Base-by-base conservation (phyloP, 2,329 filamentous ascomycete genomes). In the Calonectria ilicicola region DNA sequence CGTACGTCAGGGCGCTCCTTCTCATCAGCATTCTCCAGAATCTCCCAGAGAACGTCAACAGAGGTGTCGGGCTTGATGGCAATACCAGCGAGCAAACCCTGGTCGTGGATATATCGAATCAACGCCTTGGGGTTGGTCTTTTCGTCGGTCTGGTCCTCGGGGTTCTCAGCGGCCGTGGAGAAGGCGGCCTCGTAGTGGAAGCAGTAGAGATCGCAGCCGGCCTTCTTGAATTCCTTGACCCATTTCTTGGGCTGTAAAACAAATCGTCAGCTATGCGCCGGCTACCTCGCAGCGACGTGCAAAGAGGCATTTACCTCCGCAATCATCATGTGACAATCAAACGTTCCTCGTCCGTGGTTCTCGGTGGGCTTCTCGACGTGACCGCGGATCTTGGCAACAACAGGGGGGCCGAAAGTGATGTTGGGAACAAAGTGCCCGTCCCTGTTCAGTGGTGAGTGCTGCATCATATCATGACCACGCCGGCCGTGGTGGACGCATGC, bases 281-380 rank as follows among this genome's bases (percentile, higher is more conserved):
- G 38, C 3, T 21, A 1, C 12, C n/a, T 19, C 21, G 21, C 6
- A 17, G 32, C 67, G 32, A 32, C 32, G 8, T 14, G 17, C 8
- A 19, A 29, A 38, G 67, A 35, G 46, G 56, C 14, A 66, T 85
- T 78, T 89, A 96, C 95, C 93, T 99, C 96, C 80, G 95, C 92
- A 82, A 99, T 98, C 97, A 99, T 99, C 97, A 99, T 98, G 86
- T 99, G 97, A 89, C 97, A 99, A 86, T 99, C 97, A 83, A 99
- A 99, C 17, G 96, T 98, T 74, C 97, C 97, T 79, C 93, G 94
- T 66, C 94, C 95, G 77, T 93, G 88, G 40, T 89, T 89, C 65
- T 89, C 87, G 47, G 88, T 88, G 3, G 95, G 96, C 78, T 90
- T 89, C 70, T 95, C 93, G 80, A 99, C 96, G 80, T 98, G 94